Percentiles rank a stretch among this genome's conserved stretches.
Evolutionary conservation across 2,329 filamentous ascomycete species (phyloP).

Genomic region (Trichophyton benhamiae): DNA sequence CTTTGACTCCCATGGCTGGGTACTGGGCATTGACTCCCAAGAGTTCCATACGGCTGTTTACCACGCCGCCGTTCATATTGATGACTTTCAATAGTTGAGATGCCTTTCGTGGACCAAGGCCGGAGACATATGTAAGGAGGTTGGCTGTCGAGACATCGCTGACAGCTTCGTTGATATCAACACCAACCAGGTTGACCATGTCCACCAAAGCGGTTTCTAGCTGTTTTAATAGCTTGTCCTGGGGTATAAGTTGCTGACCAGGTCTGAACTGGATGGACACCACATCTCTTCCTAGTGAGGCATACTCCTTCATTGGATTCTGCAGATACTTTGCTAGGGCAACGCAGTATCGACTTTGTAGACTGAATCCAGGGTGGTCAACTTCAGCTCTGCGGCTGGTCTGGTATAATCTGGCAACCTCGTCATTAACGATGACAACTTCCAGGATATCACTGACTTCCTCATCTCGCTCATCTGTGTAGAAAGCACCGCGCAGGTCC

Average conservation of each 20-base stretch:
- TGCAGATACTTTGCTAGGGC: slow-evolving; percentile 84
- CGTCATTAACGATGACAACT: slow-evolving; percentile 85
- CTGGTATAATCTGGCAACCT: slow-evolving; percentile 92
- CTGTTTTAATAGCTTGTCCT: slow-evolving; percentile 74
- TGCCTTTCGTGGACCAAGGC: slow-evolving; percentile 84
- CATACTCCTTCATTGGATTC: slow-evolving; percentile 93
- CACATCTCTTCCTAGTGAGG: slow-evolving; percentile 78
- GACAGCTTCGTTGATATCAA: slow-evolving; percentile 88
- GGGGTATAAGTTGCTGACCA: slow-evolving; percentile 75
- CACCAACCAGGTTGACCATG: slow-evolving; percentile 92
- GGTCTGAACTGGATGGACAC: slow-evolving; percentile 77
- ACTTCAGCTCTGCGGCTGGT: slow-evolving; percentile 65
- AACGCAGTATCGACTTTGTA: slow-evolving; percentile 78
- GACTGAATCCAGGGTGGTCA: slow-evolving; percentile 69
- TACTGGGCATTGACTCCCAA: slow-evolving; percentile 75
- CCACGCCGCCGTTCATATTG: slow-evolving; percentile 75
- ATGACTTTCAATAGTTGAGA: slow-evolving; percentile 76
- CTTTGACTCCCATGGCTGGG: slow-evolving; percentile 72
- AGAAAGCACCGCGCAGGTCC: slow-evolving; percentile 66
- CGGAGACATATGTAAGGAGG: slow-evolving; percentile 79
- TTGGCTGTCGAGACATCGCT: slow-evolving; percentile 70
- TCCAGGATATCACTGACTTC: slow-evolving; percentile 70
- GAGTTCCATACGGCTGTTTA: slow-evolving; percentile 74
- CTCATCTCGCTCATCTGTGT: slow-evolving; percentile 68
- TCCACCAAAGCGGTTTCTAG: slow-evolving; percentile 97